Conservation (phyloP, 805 yeast species). For the Yamadazyma insecticola region DNA sequence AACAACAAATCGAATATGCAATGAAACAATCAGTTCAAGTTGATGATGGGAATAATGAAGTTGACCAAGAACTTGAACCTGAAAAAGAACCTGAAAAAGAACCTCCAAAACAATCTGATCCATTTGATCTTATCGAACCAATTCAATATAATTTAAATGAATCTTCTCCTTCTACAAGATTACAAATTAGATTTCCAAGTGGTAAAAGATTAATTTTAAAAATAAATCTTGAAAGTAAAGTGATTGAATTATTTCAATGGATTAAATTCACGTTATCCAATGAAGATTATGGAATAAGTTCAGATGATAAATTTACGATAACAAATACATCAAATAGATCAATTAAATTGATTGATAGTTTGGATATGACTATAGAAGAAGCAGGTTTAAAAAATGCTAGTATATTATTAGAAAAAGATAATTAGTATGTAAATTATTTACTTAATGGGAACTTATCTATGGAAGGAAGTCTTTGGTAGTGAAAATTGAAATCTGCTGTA, state of each 20-base stretch:
- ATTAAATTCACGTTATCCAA: slow-evolving; percentile 56
- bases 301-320: slow-evolving; percentile 25
- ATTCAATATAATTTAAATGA: slow-evolving; percentile 63
- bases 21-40: slow-evolving; percentile 55
- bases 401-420: slow-evolving; percentile 55
- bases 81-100: slow-evolving; percentile 8
- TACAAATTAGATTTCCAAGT: slow-evolving; percentile 84
- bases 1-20: slow-evolving; percentile 77
- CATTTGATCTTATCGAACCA: slow-evolving; percentile 47
- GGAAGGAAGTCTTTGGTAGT: slow-evolving; percentile 19
- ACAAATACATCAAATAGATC: slow-evolving; percentile 29
- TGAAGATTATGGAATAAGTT: slow-evolving; percentile 49
- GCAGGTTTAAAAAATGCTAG: slow-evolving; percentile 84
- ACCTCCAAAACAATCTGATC: slow-evolving; percentile 7
- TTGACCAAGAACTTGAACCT: slow-evolving; percentile 14
- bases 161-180: slow-evolving; percentile 57
- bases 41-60: slow-evolving; percentile 24
- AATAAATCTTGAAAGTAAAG: slow-evolving; percentile 54
- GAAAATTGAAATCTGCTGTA: no score
- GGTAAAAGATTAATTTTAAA: slow-evolving; percentile 80
- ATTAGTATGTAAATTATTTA: slow-evolving; percentile 1
- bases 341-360: slow-evolving; percentile 53
- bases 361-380: slow-evolving; percentile 58
- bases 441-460: slow-evolving; percentile 13
- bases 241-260: slow-evolving; percentile 56